Conservation (phyloP, 164 flowering plant genomes). For the Protea cynaroides region DNA sequence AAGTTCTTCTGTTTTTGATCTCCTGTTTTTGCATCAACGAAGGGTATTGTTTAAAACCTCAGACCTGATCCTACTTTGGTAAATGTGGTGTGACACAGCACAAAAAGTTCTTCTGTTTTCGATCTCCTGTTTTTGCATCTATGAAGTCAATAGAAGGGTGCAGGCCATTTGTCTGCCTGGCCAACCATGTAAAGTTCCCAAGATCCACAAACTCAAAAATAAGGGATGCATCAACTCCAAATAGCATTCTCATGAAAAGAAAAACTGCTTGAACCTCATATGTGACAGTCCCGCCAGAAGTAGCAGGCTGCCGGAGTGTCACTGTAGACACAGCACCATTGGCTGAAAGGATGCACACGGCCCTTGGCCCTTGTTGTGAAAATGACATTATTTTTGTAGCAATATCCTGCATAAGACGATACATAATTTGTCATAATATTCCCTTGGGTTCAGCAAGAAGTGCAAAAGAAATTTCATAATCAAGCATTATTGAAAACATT, state of each 20-base stretch:
- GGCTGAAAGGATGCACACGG: constrained; percentile 76
- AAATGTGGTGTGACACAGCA: no score
- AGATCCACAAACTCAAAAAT: no score
- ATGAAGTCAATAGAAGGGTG: no score
- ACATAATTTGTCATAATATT: neutral
- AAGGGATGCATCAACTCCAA: neutral
- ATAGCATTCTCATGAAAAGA: neutral
- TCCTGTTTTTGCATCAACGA: no score
- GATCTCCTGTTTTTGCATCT: no score
- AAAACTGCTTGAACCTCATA: constrained; percentile 53
- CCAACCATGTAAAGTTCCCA: no score
- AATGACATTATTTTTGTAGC: constrained; percentile 70
- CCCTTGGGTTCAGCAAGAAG: neutral
- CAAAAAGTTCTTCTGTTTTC: no score
- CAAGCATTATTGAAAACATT: neutral
- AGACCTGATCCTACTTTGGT: no score
- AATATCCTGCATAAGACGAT: constrained; percentile 51
- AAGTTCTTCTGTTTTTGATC: no score
- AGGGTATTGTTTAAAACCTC: no score
- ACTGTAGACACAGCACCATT: constrained; percentile 80
- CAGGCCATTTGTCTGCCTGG: no score
- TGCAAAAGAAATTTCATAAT: neutral
- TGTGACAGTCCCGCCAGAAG: constrained; percentile 77
- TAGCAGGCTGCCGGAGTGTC: constrained; percentile 74
- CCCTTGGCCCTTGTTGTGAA: constrained; percentile 75